Base-by-base conservation (phyloP, 495 filamentous ascomycete species). In the Lentithecium fluviatile region DNA sequence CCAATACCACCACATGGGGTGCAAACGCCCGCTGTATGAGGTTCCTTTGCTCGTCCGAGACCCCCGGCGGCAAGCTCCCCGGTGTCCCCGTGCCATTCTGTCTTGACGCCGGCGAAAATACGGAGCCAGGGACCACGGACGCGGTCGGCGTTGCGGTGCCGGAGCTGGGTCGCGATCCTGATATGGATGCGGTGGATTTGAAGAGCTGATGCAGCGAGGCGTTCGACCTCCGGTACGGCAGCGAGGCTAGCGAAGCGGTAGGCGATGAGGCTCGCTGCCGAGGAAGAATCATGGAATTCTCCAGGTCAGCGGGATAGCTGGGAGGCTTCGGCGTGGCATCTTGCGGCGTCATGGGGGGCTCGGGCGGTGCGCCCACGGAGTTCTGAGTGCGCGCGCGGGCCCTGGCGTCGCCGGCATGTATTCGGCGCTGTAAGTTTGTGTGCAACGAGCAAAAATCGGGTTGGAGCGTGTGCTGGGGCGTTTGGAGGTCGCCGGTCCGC, bases 1-100 rank as follows among this genome's bases (percentile, higher is more conserved):
- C 84, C 67, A 91, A 87, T 2, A 97, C 81, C 0, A 88, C 88
- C 23, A 98, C 82, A 45, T 92, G 86, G 2, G 94, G 95, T 1
- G 90, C 89, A 66, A 96, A 96, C 6, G 90, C 85, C 32, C 86
- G 85, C 19, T 89, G 79, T 29, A 98, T 88, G 1, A 94, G 76
- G 56, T 85, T 84, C 29, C 88, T 79, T 24, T 85, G 82, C 67
- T 93, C 88, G 36, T 82, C 77, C n/a, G 62, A 49, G 52, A 65
- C 20, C 15, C 66, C 63, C 19, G 46, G 43, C 1, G 60, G 51
- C 29, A 60, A n/a, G 15, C 38, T 49, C 13, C 20, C 34, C 20
- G 65, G 65, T 15, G 65, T 63, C 15, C 54, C 58, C 29, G 65
- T 61, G 38, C 65, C 65, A 68, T 68, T 68, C 24, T 57, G 52